A percentile compares a stretch with the other conserved stretches of the same genome.
These are phyloP conservation scores for Rubroshorea leprosula DNA, from an alignment of 345 rosid genomes.

Conservation along the genomic window DNA sequence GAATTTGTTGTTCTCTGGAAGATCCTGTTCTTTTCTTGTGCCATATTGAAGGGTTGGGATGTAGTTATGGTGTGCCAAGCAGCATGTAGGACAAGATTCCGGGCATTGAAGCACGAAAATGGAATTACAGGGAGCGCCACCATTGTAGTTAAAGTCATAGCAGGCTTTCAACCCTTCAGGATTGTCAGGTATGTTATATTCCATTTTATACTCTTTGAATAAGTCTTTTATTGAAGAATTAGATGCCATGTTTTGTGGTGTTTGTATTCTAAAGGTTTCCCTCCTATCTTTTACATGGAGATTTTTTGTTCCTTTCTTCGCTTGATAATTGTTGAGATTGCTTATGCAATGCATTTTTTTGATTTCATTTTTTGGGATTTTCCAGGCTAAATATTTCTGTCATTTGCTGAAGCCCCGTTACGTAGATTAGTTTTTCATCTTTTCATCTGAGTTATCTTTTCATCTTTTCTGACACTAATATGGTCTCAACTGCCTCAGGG, in stretches of 20 bases:
- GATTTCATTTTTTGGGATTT: constrained; percentile 15
- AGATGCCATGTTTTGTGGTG: no score
- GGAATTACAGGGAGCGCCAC: constrained; percentile 71
- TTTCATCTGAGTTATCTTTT: constrained; percentile 27
- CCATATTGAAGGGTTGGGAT: constrained; percentile 33
- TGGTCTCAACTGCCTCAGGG: constrained; percentile 25
- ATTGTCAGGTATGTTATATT: constrained; percentile 59
- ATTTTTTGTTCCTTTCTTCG: no score
- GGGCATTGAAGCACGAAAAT: constrained; percentile 74
- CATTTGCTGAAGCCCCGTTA: constrained; percentile 84
- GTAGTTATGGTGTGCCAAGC: constrained; percentile 94
- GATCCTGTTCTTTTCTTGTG: constrained; percentile 12
- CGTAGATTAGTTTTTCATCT: constrained; percentile 43
- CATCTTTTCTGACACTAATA: constrained; percentile 17
- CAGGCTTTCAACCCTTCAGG: constrained; percentile 84
- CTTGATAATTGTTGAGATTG: neutral
- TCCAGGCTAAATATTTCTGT: constrained; percentile 87
- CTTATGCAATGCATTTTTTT: neutral
- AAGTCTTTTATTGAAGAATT: no score
- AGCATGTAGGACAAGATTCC: constrained; percentile 79
- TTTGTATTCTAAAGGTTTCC: no score
- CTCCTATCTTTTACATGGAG: no score
- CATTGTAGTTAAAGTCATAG: constrained; percentile 77
- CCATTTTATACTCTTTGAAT: neutral
- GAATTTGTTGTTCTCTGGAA: constrained; percentile 11